phyloP scores from a whole-genome alignment of 1,284 basidiomycete species.

The Apiotrichum akiyoshidainum region DNA sequence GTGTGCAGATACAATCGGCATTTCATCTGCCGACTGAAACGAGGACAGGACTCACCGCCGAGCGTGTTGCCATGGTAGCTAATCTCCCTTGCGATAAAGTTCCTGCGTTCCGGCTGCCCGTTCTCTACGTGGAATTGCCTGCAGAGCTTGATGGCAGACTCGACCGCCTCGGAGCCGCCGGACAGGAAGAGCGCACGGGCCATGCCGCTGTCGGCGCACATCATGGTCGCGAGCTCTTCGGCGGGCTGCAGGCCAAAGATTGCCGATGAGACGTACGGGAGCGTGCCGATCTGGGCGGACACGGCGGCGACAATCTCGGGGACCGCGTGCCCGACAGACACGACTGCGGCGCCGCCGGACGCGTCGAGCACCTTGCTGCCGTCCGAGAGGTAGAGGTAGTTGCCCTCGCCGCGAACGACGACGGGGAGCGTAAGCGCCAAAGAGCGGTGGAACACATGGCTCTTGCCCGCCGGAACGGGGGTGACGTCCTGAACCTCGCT shows the following conservation, averaged over 20 bases:
- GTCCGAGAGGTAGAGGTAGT: constrained; percentile 28
- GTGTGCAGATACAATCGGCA: too few species aligned
- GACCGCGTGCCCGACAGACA: constrained; percentile 71
- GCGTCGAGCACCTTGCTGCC: constrained; percentile 31
- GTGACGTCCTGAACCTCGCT: neutral
- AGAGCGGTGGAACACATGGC: constrained; percentile 25
- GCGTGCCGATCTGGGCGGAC: constrained; percentile 60
- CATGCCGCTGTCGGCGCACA: constrained; percentile 55
- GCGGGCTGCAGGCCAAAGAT: constrained; percentile 28
- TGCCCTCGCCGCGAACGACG: constrained; percentile 25
- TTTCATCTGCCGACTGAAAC: neutral
- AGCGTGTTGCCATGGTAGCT: constrained; percentile 83
- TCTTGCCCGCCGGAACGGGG: neutral
- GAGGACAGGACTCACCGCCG: constrained; percentile 38
- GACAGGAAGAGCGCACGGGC: constrained; percentile 31
- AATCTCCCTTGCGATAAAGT: constrained; percentile 73
- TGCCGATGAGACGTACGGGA: constrained; percentile 52
- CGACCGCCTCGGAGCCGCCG: constrained; percentile 19
- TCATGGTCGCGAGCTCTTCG: constrained; percentile 55
- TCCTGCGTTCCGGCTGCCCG: constrained; percentile 63
- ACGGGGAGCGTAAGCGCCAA: constrained; percentile 21
- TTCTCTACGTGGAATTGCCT: constrained; percentile 64
- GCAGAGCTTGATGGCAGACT: constrained; percentile 20
- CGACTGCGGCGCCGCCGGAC: constrained; percentile 73
- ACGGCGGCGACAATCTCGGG: constrained; percentile 52